Base-by-base conservation (phyloP, 768 basidiomycete species). In the Trametes cingulata region DNA sequence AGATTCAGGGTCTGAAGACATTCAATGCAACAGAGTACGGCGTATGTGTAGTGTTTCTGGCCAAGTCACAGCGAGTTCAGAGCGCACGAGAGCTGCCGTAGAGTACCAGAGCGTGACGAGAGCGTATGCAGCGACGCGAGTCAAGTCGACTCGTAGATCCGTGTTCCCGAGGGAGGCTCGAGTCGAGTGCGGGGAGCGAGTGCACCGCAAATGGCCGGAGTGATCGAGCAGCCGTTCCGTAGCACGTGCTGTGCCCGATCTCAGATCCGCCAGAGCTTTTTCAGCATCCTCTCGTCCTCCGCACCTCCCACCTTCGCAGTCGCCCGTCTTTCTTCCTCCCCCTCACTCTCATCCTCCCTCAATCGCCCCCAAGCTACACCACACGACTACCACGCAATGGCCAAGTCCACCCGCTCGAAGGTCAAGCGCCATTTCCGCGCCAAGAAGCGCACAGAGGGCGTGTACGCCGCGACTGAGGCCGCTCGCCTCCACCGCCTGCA, bases 401-500 rank as follows among this genome's bases (percentile, higher is more conserved):
- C 88, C 42, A 94, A 94, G 79, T 92, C 90, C 43, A 80, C 84
- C 40, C 79, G 92, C 69, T 91, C 90, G 7, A 94, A 94, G 75
- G 80, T 82, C 48, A 94, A 93, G 71, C 88, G 92, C 29, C 75
- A 82, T 14, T 90, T 84, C 73, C 88, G 91, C 65, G 78, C 85
- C 14, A 87, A 88, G 67, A 93, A 93, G 73, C 85, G 91, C 60
- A 82, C 86, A 68, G 68, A 72, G 41, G 87, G 90, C 54, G 81
- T 89, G 54, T 93, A 90, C 67, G 91, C 91, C 47, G 91, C 81
- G 1, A 78, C 83, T 9, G 87, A 90, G 62, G 90, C 91, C 19
- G 91, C 88, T 40, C 86, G 92, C 39, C 76, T 93, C 36, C 74
- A 88, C 61, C 82, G 92, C 60, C 80, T 93, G 41, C 85, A 87